Conservation (phyloP, 2,329 filamentous ascomycete species). For the Zalaria sp. region DNA sequence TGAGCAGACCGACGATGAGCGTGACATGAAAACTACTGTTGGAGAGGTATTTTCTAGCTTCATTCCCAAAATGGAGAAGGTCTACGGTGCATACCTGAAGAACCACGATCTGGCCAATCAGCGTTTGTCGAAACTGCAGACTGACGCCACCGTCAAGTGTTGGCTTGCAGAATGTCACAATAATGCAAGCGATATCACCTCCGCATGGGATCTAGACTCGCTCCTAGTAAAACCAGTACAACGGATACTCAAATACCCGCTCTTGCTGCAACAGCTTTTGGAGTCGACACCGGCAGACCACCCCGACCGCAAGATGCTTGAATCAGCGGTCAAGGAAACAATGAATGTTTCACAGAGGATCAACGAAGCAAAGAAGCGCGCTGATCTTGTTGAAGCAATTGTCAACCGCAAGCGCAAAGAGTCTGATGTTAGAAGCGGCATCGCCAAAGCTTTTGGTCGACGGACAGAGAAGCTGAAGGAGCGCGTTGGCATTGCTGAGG, state of each 20-base stretch:
- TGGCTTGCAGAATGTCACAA: conserved; percentile 92
- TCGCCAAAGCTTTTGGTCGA: conserved; percentile 82
- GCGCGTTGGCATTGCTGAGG: conserved; percentile 48
- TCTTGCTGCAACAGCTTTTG: conserved; percentile 67
- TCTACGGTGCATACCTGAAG: conserved; percentile 50
- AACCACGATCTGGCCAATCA: conserved; percentile 52
- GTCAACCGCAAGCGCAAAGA: conserved; percentile 77
- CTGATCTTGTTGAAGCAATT: conserved; percentile 81
- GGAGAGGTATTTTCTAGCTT: conserved; percentile 45
- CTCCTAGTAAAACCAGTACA: conserved; percentile 96
- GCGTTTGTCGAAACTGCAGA: conserved; percentile 39
- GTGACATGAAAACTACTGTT: conserved; percentile 43
- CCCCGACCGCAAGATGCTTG: conserved; percentile 59
- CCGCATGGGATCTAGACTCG: conserved; percentile 89
- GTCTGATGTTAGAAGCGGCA: conserved; percentile 68
- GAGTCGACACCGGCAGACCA: conserved; percentile 70
- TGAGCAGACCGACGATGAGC: conserved; percentile 34
- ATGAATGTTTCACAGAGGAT: conserved; percentile 52
- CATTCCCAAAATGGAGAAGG: conserved; percentile 45
- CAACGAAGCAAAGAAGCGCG: conserved; percentile 90
- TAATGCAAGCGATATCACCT: conserved; percentile 81
- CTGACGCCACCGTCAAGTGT: conserved; percentile 49
- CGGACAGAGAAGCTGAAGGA: conserved; percentile 74
- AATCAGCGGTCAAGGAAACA: conserved; percentile 57
- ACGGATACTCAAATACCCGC: conserved; percentile 82